Conservation (phyloP, 1,284 basidiomycete species). For the Lignosus rhinocerotis region DNA sequence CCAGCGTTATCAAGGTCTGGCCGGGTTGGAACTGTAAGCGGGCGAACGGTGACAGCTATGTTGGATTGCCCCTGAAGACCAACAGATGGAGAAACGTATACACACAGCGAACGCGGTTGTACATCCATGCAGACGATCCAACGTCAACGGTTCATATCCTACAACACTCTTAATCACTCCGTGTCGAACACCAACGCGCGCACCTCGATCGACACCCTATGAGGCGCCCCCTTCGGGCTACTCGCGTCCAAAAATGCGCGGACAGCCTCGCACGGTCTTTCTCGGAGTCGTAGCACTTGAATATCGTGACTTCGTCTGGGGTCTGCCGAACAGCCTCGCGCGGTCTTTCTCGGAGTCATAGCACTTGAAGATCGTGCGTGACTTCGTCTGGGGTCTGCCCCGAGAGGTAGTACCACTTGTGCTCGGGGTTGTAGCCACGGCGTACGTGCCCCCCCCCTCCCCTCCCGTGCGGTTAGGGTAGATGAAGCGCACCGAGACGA, state of each 20-base stretch:
- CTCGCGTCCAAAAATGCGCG: slow-evolving; percentile 44
- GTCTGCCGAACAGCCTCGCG: slow-evolving; percentile 43
- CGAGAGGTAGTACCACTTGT: slow-evolving; percentile 49
- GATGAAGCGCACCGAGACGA: slow-evolving; percentile 36
- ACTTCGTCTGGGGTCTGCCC: slow-evolving; percentile 41
- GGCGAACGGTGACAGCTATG: too few relatives aligned
- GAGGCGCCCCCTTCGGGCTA: slow-evolving; percentile 40
- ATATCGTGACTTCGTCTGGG: slow-evolving; percentile 48
- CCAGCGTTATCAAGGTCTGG: too few relatives aligned
- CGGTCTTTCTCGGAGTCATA: slow-evolving; percentile 42
- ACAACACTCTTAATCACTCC: slow-evolving; percentile 14
- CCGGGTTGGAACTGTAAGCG: too few relatives aligned
- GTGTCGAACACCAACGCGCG: slow-evolving; percentile 41
- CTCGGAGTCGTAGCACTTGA: slow-evolving; percentile 51
- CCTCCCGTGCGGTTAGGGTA: slow-evolving; percentile 37
- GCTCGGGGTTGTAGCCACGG: slow-evolving; percentile 39
- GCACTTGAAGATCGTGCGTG: slow-evolving; percentile 42
- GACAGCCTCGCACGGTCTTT: slow-evolving; percentile 41
- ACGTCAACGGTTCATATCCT: too few relatives aligned
- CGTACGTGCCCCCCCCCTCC: slow-evolving; percentile 40
- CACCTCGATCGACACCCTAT: slow-evolving; percentile 46
- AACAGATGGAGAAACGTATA: too few relatives aligned
- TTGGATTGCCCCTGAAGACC: too few relatives aligned
- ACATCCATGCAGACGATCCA: too few relatives aligned
- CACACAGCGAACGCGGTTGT: too few relatives aligned